Base-by-base conservation (phyloP, 164 flowering plant genomes). In the Santalum album region DNA sequence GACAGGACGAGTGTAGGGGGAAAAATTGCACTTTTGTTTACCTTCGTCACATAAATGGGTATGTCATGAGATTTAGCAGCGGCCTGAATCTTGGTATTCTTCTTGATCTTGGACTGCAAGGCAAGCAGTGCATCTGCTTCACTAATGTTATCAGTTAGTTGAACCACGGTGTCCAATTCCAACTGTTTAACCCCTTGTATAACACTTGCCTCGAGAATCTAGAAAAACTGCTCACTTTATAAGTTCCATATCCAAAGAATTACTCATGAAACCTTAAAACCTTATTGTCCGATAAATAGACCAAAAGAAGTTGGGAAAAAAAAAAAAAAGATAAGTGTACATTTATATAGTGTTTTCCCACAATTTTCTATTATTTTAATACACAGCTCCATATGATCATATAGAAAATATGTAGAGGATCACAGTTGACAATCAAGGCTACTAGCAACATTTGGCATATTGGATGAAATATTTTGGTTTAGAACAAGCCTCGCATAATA, bases 111-210 rank as follows among this genome's bases (percentile, higher is more conserved):
- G 63, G 95, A 67, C 35, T 78, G 90, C 72, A 80, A 73, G 23
- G 91, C 98, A 62, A 92, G 80, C 46, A 92, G 62, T 24, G 78
- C 96, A 73, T 84, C 82, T 70, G 96, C 96, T 65, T 88, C 80
- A 23, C 94, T 88, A 60, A 92, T 81, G 59, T 88, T 80, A 69
- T 88, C 84, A 53, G 94, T 88, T 61, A 88, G 67, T 43, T 66
- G 72, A 55, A 92, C 58, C 23, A 46, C 51, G 44, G 66, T 78
- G 50, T 79, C 79, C 65, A 79, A 55, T 54, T 72, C 75, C 74
- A 92, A 62, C 62, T 82, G 81, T 54, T 67, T 79, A 38, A 81
- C 67, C 58, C 66, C 95, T 75, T 92, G 95, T 16, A 70, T 54
- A 54, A 84, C 74, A 55, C 69, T 92, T 21, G 82, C 66, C 75